Evolutionary conservation across 2,329 filamentous ascomycete genomes (phyloP), one percentile per base, ranked within the genome.

Genomic region (Calonectria hawksworthii): DNA sequence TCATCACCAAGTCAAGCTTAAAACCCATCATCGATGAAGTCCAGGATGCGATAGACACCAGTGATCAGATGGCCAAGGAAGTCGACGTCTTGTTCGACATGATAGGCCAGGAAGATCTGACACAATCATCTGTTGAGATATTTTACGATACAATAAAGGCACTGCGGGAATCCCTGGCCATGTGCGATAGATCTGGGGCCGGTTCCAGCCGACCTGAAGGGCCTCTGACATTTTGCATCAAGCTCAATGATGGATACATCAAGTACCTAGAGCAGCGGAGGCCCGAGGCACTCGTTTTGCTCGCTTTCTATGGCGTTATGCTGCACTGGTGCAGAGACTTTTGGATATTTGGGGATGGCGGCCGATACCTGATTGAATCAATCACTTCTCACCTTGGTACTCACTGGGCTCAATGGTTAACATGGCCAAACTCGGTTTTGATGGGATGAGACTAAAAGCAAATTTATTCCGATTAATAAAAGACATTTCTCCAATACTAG

Each of bases 221-320:
- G 23, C 38, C 73, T n/a, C 5, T 77, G 68, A 28, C 18, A 2
- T 70, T 70, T 32, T 44, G 44, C 13, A 34, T 70, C 32, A 54
- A n/a, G 2, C 26, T 70, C 18, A 63, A 65, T 3, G 32, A 52
- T 4, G 59, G 41, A 28, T 70, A 64, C 34, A 38, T 77, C 1
- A 66, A 56, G 1, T 50, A 69, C 0, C n/a, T 77, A 7, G 65
- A 74, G 2, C 72, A 77, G 16, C 64, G 68, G 3, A 72, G 52
- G 0, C 76, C 75, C 0, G 76, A 77, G 18, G 73, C 75, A 6
- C 50, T 77, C 0, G 75, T 77, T 0, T 72, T 77, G n/a, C 30
- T 77, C 14, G 68, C 76, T 0, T 70, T 34, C 26, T 70, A 70
- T 30, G 68, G 44, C 8, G 47, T 34, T n/a, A 44, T 70, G 68